A percentile compares a stretch with the other conserved stretches of the same genome.
Evolutionary conservation across 805 yeast genomes (phyloP).

Genomic region (Starmerella davenportii): DNA sequence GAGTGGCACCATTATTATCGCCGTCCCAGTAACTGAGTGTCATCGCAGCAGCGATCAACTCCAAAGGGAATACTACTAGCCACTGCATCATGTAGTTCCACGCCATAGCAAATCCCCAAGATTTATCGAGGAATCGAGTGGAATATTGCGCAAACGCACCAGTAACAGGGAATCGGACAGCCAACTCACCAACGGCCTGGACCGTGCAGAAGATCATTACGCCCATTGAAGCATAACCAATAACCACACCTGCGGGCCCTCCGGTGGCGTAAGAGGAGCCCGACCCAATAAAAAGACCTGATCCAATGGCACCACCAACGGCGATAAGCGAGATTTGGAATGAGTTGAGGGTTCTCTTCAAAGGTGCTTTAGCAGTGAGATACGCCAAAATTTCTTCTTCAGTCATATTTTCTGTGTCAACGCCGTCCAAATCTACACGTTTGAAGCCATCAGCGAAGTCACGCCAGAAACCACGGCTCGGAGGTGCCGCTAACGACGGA

Average conservation of each 20-base stretch:
- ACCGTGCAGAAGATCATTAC: slow-evolving; percentile 46
- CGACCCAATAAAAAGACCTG: slow-evolving; percentile 43
- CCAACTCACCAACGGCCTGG: slow-evolving; percentile 51
- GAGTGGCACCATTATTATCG: slow-evolving; percentile 18
- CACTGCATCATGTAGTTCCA: slow-evolving; percentile 50
- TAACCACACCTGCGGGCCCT: slow-evolving; percentile 41
- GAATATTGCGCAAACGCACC: slow-evolving; percentile 45
- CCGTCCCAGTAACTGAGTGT: slow-evolving; percentile 37
- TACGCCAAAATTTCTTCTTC: slow-evolving; percentile 20
- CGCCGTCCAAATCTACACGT: slow-evolving; percentile 27
- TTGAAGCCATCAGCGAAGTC: slow-evolving; percentile 26
- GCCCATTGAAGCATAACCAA: slow-evolving; percentile 45
- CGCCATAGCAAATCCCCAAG: slow-evolving; percentile 49
- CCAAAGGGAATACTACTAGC: slow-evolving; percentile 45
- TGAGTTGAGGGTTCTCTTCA: slow-evolving; percentile 24
- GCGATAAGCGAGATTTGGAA: slow-evolving; percentile 42
- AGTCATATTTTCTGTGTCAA: slow-evolving; percentile 21
- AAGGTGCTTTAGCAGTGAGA: slow-evolving; percentile 12
- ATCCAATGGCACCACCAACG: slow-evolving; percentile 71
- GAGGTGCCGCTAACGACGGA: not conserved
- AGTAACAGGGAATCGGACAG: slow-evolving; percentile 41
- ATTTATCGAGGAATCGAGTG: slow-evolving; percentile 40
- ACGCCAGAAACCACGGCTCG: slow-evolving; percentile 5
- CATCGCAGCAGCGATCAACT: slow-evolving; percentile 40
- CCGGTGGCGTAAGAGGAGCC: slow-evolving; percentile 32